Evolutionary conservation across 2,329 filamentous ascomycete genomes (phyloP).

Genomic region (Pseudovirgaria hyperparasitica): DNA sequence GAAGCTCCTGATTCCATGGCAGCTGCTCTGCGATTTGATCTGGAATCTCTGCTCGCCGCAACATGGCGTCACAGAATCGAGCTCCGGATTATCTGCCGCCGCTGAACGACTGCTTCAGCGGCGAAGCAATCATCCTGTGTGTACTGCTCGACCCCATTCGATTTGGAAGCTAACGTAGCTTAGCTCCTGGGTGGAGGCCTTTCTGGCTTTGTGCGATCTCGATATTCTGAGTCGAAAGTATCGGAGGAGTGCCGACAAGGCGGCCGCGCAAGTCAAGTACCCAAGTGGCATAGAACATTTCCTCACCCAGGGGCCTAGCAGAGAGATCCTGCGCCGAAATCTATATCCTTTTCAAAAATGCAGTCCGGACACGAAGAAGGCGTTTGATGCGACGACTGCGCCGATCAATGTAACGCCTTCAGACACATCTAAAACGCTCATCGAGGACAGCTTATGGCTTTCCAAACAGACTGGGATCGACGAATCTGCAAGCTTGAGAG

Average conservation of each 20-base stretch:
- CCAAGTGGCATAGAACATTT: constrained; percentile 44
- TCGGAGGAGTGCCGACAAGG: constrained; percentile 33
- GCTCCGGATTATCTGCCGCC: constrained; percentile 76
- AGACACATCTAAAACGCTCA: constrained; percentile 68
- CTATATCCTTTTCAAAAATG: constrained; percentile 53
- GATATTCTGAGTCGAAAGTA: too few relatives aligned
- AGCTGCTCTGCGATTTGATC: too few relatives aligned
- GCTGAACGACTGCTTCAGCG: constrained; percentile 72
- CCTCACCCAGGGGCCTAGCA: constrained; percentile 56
- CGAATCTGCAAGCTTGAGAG: constrained; percentile 67
- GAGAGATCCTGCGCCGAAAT: constrained; percentile 55
- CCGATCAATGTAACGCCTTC: constrained; percentile 71
- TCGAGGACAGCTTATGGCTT: constrained; percentile 75
- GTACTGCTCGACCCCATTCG: constrained; percentile 3
- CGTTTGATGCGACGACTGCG: constrained; percentile 74
- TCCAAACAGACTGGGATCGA: constrained; percentile 67
- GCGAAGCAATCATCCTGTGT: constrained; percentile 71
- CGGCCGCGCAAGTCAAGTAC: neutral
- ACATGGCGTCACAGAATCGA: too few relatives aligned
- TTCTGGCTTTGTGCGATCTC: constrained; percentile 39
- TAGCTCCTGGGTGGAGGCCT: constrained; percentile 49
- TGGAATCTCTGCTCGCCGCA: too few relatives aligned
- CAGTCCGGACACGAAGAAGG: constrained; percentile 50
- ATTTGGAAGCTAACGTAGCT: constrained; percentile 22
- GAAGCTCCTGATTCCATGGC: too few relatives aligned